Evolutionary conservation across 116 monocot genomes (phyloP), one percentile per base, ranked within the genome.

Genomic region (Zostera marina): DNA sequence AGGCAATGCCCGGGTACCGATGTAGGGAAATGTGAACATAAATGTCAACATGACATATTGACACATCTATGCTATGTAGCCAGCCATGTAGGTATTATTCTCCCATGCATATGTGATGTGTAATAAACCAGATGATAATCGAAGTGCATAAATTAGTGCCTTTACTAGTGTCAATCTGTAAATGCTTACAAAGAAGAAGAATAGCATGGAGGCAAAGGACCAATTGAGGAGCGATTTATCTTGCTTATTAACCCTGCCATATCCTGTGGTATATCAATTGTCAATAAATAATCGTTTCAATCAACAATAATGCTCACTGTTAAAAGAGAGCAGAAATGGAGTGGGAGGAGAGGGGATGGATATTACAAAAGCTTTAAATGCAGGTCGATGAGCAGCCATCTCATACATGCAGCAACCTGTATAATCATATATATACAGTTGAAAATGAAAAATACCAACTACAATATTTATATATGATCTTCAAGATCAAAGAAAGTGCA

Each of bases 361-460:
- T 45, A 42, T 64, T 77, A 96, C 94, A 76, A 96, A 96, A 62
- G 94, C 94, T 74, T 96, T 96, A 73, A 96, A 96, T 48, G 94
- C 94, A 56, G 94, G 94, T 40, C 89, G 79, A 76, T 96, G 85
- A 54, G 94, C 94, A 70, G 94, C 94, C 94, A 96, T 96, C 76
- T 96, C 94, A 67, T 96, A 96, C 77, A 96, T 77, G 58, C 94
- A 96, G 68, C 94, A 96, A 19, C 94, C 94, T 96, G 76, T 3
- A 47, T 19, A 41, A 54, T 9, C 16, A 22, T 39, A 51, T 0
- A 41, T 14, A 3, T 11, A 24, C 42, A 55, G 55, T 20, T 54
- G 13, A 54, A 12, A 12, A 24, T 54, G 26, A 12, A 54, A 12
- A 13, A 23, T 11, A 26, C 3, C 11, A 25, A 52, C 24, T 15